Evolutionary conservation across 2,329 filamentous ascomycete species (phyloP).

Genomic region (Emmonsiellopsis sp.): DNA sequence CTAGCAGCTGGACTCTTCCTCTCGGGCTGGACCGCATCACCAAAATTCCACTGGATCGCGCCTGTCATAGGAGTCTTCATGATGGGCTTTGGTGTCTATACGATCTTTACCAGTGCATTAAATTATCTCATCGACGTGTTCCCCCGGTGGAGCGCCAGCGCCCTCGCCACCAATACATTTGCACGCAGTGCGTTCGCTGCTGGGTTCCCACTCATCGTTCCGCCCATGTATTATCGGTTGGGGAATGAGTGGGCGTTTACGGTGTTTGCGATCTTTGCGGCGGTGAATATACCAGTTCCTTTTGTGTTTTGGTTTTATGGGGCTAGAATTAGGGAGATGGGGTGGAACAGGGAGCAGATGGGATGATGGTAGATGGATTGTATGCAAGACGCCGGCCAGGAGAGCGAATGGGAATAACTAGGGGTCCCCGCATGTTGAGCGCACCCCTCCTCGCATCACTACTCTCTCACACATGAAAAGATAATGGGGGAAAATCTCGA

Average conservation of each 20-base stretch:
- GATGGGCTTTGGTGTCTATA: conserved; percentile 66
- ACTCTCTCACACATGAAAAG: no score
- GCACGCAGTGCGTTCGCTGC: conserved; percentile 30
- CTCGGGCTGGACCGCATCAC: conserved; percentile 48
- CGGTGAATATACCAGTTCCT: conserved; percentile 39
- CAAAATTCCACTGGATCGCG: conserved; percentile 43
- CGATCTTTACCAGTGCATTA: conserved; percentile 69
- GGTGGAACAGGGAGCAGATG: conserved; percentile 5
- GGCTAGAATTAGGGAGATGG: conserved; percentile 43
- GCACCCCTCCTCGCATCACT: no score
- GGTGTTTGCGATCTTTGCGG: conserved; percentile 48
- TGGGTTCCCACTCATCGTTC: conserved; percentile 24
- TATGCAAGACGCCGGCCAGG: no score
- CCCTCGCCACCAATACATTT: conserved; percentile 42
- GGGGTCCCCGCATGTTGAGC: no score
- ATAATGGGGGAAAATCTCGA: no score
- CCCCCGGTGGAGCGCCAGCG: conserved; percentile 32
- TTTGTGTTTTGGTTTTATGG: conserved; percentile 45
- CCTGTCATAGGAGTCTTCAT: conserved; percentile 49
- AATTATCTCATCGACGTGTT: conserved; percentile 70
- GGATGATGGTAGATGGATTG: no score
- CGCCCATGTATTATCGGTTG: conserved; percentile 46
- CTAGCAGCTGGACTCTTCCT: conserved; percentile 53
- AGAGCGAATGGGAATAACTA: no score
- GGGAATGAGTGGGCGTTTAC: conserved; percentile 55